These are phyloP conservation scores for Yarrowia galli DNA, from an alignment of 1,139 yeast genomes.

Conservation along the genomic window DNA sequence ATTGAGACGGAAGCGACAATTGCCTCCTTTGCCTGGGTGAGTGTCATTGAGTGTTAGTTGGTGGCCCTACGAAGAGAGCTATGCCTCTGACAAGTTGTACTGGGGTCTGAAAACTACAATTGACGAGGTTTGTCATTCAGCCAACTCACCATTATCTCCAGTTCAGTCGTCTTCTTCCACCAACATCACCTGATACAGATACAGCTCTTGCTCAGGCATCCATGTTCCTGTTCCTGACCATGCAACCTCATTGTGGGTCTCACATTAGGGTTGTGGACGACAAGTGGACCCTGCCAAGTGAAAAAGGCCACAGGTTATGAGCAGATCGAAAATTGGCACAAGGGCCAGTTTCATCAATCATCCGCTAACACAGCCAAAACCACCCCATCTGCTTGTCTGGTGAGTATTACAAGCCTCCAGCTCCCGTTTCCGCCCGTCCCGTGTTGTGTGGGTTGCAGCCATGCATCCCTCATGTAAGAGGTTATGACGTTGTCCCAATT, in stretches of 20 bases:
- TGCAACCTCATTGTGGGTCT: slow-evolving; percentile 8
- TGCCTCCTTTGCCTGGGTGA: slow-evolving; percentile 20
- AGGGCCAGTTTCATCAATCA: too few relatives aligned
- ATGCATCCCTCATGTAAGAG: slow-evolving; percentile 31
- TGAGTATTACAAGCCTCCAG: neutral
- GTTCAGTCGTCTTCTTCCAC: too few relatives aligned
- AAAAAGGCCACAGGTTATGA: slow-evolving; percentile 4
- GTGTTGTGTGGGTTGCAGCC: slow-evolving; percentile 11
- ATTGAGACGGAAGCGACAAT: neutral
- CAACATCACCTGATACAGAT: too few relatives aligned
- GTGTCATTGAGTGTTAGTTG: too few relatives aligned
- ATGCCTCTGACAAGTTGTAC: too few relatives aligned
- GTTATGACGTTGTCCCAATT: slow-evolving; percentile 19
- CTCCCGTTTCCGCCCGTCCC: neutral
- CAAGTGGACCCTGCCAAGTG: neutral
- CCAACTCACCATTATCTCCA: too few relatives aligned
- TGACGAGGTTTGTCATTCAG: too few relatives aligned
- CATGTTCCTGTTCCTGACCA: slow-evolving; percentile 1
- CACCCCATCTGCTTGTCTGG: neutral
- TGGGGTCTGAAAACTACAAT: too few relatives aligned
- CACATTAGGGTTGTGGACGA: slow-evolving; percentile 11
- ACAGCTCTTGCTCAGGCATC: too few relatives aligned
- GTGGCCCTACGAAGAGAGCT: too few relatives aligned
- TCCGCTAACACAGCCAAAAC: too few relatives aligned
- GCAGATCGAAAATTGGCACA: too few relatives aligned